Base-by-base conservation (phyloP, 106 monocot species). In the Allium cepa region DNA sequence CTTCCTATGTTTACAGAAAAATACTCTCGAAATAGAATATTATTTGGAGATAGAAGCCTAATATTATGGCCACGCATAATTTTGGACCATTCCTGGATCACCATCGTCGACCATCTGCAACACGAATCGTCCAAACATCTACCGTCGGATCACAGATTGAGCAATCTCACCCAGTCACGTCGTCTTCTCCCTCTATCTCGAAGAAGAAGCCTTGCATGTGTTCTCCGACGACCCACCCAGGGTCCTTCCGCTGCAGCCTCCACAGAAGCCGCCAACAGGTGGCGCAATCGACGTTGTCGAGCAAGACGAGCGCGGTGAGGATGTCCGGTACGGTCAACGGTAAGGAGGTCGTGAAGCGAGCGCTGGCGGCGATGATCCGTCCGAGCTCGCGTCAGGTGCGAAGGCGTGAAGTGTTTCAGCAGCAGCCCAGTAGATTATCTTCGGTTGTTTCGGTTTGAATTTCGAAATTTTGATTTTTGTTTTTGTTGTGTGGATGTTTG, bases 181-280 rank as follows among this genome's bases (percentile, higher is more conserved):
- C 36, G 36, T 55, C 53, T 3, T 55, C 53, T 12, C 53, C 16
- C 48, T 46, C n/a, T 17, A 49, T 47, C 64, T 10, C 62, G 9
- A 27, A 74, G 1, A 59, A 72, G 70, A 59, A 72, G 70, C 76
- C 79, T n/a, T 90, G 90, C 72, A 83, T 86, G 83, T 90, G 90
- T 74, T 86, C 90, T 3, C 86, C 90, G 57, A 83, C 87, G n/a
- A 87, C 75, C 46, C 90, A 90, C 50, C 86, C 90, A 11, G 90
- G 90, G 9, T 86, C 90, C 12, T 90, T 90, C 73, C 80, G 90
- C 2, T 90, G 90, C 66, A 73, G 76, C 49, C 86, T 87, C 56
- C 90, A 90, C 79, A 90, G 81, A 72, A 15, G 67, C 55, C 15
- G 55, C 7, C 26, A 36, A 6, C 77, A 63, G 15, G 69, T 22